These are phyloP conservation scores for Sedum album DNA, from an alignment of 164 flowering plant species.

Conservation along the genomic window DNA sequence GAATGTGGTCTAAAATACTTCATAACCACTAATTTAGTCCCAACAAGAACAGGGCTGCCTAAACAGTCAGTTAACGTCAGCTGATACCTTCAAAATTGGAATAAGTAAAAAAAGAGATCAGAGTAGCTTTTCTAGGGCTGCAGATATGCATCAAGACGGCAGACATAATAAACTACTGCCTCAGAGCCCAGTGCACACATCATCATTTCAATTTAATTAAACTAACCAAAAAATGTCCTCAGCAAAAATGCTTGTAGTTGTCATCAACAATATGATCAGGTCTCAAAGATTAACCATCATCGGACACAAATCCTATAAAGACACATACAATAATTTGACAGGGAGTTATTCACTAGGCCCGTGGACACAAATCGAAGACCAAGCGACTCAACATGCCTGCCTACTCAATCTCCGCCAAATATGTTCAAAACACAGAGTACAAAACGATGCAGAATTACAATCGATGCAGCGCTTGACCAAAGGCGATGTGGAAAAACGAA, in stretches of 20 bases:
- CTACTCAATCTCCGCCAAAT: conserved; percentile 2
- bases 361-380: neutral
- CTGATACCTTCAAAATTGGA: too few species aligned
- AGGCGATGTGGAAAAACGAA: too few species aligned
- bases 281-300: conserved; percentile 4
- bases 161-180: neutral
- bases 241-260: conserved; percentile 1
- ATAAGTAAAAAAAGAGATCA: neutral
- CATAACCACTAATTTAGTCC: too few species aligned
- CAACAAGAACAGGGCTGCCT: too few species aligned
- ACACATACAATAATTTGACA: neutral
- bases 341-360: conserved; percentile 8
- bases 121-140: conserved; percentile 7
- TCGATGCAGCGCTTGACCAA: neutral
- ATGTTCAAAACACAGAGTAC: too few species aligned
- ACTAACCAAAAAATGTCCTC: neutral
- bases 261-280: conserved; percentile 4
- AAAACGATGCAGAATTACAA: neutral
- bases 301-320: neutral
- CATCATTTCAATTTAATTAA: neutral
- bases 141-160: conserved; percentile 1
- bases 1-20: too few species aligned
- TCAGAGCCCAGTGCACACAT: conserved; percentile 6
- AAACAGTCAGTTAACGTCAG: too few species aligned
- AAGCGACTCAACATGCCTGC: conserved; percentile 9